Evolutionary conservation across 2,329 filamentous ascomycete genomes (phyloP).

Genomic region (Talaromyces sp.): DNA sequence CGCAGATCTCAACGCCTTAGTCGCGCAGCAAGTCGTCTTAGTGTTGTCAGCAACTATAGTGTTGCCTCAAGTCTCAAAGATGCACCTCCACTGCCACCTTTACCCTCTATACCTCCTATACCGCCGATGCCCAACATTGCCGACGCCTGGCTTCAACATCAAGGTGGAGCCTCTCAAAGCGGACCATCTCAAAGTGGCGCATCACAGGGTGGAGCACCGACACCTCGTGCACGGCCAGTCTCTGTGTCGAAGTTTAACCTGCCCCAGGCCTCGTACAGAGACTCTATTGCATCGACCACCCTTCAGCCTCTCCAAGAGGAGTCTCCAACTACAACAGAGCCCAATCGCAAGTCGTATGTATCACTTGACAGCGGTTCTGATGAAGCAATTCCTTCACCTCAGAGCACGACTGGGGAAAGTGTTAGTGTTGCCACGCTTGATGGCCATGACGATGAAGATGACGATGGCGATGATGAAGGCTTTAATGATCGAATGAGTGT

Average conservation of each 20-base stretch:
- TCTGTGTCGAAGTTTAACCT: constrained; percentile 63
- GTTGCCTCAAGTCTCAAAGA: constrained; percentile 90
- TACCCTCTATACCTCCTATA: constrained; percentile 43
- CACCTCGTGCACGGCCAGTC: constrained; percentile 57
- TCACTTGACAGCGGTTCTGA: constrained; percentile 66
- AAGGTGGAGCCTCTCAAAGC: constrained; percentile 44
- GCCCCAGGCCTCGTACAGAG: constrained; percentile 69
- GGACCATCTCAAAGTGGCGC: no score
- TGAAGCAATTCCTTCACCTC: constrained; percentile 73
- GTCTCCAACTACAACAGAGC: constrained; percentile 68
- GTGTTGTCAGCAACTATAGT: constrained; percentile 90
- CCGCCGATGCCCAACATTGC: constrained; percentile 88
- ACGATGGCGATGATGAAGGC: constrained; percentile 77
- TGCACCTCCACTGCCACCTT: constrained; percentile 60
- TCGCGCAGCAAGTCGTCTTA: constrained; percentile 88
- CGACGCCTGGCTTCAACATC: constrained; percentile 75
- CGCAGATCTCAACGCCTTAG: constrained; percentile 88
- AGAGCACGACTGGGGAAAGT: constrained; percentile 84
- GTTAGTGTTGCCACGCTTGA: constrained; percentile 68
- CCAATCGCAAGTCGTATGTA: constrained; percentile 94
- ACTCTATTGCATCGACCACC: constrained; percentile 86
- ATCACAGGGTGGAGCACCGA: constrained; percentile 56
- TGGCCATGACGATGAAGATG: constrained; percentile 74
- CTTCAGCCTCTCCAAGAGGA: constrained; percentile 91
- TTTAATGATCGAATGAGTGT: constrained; percentile 81